A percentile compares a stretch with the other conserved stretches of the same genome.
These are phyloP conservation scores for Pythium aquatile DNA, from an alignment of 352 stramenopile species.

Conservation along the genomic window DNA sequence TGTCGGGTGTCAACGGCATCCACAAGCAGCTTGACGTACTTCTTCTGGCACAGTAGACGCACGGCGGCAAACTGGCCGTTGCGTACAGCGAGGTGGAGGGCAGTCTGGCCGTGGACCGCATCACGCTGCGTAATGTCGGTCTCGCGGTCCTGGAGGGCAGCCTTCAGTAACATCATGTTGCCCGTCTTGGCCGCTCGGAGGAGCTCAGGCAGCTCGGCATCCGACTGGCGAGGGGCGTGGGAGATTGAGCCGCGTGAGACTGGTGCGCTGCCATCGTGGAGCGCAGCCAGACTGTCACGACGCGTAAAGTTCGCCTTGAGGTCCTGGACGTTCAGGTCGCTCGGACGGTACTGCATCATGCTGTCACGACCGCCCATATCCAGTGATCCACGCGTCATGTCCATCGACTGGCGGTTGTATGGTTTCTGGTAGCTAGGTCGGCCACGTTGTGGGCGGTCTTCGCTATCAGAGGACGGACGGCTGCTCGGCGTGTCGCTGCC, in stretches of 20 bases:
- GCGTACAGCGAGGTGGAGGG: conserved; percentile 77
- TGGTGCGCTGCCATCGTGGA: not conserved
- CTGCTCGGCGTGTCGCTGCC: conserved; percentile 16
- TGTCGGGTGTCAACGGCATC: conserved; percentile 67
- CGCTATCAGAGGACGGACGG: conserved; percentile 9
- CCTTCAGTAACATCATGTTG: conserved; percentile 59
- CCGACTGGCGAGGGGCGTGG: conserved; percentile 44
- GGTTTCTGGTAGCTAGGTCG: conserved; percentile 34
- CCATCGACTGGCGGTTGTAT: conserved; percentile 26
- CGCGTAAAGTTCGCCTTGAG: conserved; percentile 42
- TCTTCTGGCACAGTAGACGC: conserved; percentile 69
- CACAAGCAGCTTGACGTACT: conserved; percentile 49
- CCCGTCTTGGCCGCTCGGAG: conserved; percentile 63
- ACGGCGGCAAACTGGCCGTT: conserved; percentile 76
- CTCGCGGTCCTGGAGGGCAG: conserved; percentile 51
- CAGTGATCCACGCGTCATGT: conserved; percentile 16
- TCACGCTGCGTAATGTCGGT: conserved; percentile 32
- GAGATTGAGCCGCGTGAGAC: conserved; percentile 17
- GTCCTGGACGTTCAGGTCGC: conserved; percentile 52
- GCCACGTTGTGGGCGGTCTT: conserved; percentile 5
- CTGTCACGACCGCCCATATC: conserved; percentile 43
- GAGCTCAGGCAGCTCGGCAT: conserved; percentile 58
- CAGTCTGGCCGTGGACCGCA: conserved; percentile 57
- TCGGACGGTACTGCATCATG: conserved; percentile 73
- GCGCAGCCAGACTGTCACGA: conserved; percentile 52